Conservation (phyloP, 805 yeast species). For the Candida coleopterorum region DNA sequence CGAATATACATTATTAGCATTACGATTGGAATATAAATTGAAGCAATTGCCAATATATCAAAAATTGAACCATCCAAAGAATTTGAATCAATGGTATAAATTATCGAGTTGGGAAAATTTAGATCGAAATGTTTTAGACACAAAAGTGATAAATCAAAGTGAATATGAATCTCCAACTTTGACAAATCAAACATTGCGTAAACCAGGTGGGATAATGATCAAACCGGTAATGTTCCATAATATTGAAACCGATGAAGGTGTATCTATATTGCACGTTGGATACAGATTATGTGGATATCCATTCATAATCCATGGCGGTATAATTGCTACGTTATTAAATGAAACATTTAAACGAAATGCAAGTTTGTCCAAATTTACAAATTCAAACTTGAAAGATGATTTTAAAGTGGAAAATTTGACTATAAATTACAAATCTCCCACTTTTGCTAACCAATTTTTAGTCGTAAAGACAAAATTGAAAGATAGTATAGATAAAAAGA, state of each 20-base stretch:
- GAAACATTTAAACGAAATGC: slow-evolving; percentile 63
- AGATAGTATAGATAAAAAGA: slow-evolving; percentile 27
- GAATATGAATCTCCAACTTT: slow-evolving; percentile 19
- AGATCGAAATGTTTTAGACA: slow-evolving; percentile 32
- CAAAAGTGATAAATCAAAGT: slow-evolving; percentile 11
- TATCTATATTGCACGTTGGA: slow-evolving; percentile 73
- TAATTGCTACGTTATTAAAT: slow-evolving; percentile 73
- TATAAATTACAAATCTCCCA: slow-evolving; percentile 62
- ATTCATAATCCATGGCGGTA: slow-evolving; percentile 83
- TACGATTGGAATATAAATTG: slow-evolving; percentile 45
- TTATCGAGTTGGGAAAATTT: slow-evolving; percentile 42
- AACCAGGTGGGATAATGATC: slow-evolving; percentile 77
- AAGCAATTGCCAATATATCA: slow-evolving; percentile 48
- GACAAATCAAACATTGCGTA: slow-evolving; percentile 45
- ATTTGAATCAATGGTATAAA: slow-evolving; percentile 43
- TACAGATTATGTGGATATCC: slow-evolving; percentile 82
- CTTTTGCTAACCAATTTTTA: slow-evolving; percentile 73
- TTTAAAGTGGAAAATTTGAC: slow-evolving; percentile 46
- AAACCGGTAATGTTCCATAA: slow-evolving; percentile 68
- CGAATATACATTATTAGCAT: slow-evolving; percentile 20
- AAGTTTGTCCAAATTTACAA: slow-evolving; percentile 30
- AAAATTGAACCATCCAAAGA: slow-evolving; percentile 40
- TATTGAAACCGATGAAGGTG: slow-evolving; percentile 49
- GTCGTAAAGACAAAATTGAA: slow-evolving; percentile 49
- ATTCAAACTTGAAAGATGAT: slow-evolving; percentile 36